Evolutionary conservation across 2,329 filamentous ascomycete species (phyloP).

Genomic region (Grosmannia clavigera): DNA sequence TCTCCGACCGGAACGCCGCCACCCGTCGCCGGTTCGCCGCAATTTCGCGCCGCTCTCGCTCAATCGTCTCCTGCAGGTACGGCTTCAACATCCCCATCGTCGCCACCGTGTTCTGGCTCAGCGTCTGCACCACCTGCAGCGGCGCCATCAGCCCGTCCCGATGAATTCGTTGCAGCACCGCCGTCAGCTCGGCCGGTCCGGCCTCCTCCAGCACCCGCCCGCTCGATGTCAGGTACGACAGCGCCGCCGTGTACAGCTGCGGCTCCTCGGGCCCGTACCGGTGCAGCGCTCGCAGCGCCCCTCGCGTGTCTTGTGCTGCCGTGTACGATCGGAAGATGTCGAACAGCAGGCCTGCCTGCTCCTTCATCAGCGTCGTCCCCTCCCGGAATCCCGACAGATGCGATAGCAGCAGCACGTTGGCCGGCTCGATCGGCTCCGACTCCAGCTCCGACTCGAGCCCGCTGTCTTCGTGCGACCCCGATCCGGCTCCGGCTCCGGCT

Average conservation of each 20-base stretch:
- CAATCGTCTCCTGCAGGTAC: conserved; percentile 81
- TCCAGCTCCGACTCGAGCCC: too few relatives aligned
- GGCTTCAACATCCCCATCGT: conserved; percentile 97
- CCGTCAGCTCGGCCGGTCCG: conserved; percentile 66
- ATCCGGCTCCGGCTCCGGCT: conserved; percentile 39
- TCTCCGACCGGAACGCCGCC: conserved; percentile 72
- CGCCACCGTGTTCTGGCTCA: conserved; percentile 57
- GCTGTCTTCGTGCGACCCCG: too few relatives aligned
- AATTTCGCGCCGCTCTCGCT: conserved; percentile 79
- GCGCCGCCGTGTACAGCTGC: conserved; percentile 79
- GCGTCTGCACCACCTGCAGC: conserved; percentile 87
- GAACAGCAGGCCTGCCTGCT: conserved; percentile 81
- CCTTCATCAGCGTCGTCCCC: conserved; percentile 83
- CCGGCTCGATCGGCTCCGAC: conserved; percentile 65
- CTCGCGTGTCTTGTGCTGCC: conserved; percentile 77
- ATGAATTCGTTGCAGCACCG: conserved; percentile 75
- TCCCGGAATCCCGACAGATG: conserved; percentile 83
- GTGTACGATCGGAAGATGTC: conserved; percentile 98
- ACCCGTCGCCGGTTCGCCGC: conserved; percentile 67
- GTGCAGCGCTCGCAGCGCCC: conserved; percentile 76
- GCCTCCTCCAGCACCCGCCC: conserved; percentile 72
- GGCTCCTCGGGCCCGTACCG: conserved; percentile 91
- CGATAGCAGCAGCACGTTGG: conserved; percentile 84
- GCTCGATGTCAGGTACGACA: conserved; percentile 87
- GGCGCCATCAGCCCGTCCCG: conserved; percentile 88